Conservation (phyloP, 164 flowering plant species). For the Chimonanthus salicifolius region DNA sequence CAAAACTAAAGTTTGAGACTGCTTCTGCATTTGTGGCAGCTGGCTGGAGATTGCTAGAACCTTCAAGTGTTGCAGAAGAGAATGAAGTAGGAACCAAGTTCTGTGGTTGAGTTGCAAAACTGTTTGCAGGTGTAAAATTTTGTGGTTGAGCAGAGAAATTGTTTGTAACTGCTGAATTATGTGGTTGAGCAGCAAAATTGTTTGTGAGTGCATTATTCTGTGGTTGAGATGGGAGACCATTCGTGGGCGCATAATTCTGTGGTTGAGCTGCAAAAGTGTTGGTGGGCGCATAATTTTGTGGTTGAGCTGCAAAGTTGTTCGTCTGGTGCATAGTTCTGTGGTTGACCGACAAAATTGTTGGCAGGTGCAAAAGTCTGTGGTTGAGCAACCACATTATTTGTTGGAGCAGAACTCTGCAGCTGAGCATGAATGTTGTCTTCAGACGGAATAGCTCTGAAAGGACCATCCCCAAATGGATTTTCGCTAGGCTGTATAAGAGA, state of each 20-base stretch:
- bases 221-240: constrained; percentile 21
- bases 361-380: background rate
- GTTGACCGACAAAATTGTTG: background rate
- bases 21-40: constrained; percentile 24
- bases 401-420: constrained; percentile 21
- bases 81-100: constrained; percentile 28
- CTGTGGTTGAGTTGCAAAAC: background rate
- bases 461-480: constrained; percentile 93
- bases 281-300: constrained; percentile 23
- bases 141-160: background rate
- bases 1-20: constrained; percentile 33
- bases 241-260: constrained; percentile 25
- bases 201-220: background rate
- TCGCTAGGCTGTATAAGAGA: constrained; percentile 53
- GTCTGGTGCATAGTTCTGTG: background rate
- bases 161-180: background rate
- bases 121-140: background rate
- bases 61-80: constrained; percentile 20
- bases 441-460: constrained; percentile 77
- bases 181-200: background rate
- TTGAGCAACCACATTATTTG: background rate
- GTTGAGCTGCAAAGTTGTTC: background rate
- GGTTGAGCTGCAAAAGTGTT: constrained; percentile 26
- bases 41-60: constrained; percentile 26
- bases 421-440: constrained; percentile 24